phyloP scores from a whole-genome alignment of 257 asterid genomes.

The Fraxinus quadrangulata region DNA sequence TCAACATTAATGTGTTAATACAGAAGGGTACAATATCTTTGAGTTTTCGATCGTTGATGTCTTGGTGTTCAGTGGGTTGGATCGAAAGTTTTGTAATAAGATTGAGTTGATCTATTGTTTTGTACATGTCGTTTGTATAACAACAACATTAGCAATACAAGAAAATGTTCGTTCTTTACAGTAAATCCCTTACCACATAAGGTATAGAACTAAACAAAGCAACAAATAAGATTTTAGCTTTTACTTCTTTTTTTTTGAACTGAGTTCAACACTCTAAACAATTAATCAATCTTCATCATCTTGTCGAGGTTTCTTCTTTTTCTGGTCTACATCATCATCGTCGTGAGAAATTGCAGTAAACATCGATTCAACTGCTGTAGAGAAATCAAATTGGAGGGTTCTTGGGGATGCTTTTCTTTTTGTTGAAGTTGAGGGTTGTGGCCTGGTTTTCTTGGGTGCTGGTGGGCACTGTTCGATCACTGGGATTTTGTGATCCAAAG shows the following conservation, averaged over 20 bases:
- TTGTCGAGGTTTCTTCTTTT: constrained; percentile 45
- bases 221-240: neutral
- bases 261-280: neutral
- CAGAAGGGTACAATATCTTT: too few species aligned
- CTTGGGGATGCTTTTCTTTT: constrained; percentile 39
- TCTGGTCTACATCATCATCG: constrained; percentile 27
- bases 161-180: neutral
- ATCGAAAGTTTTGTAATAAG: too few species aligned
- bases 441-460: constrained; percentile 56
- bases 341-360: constrained; percentile 30
- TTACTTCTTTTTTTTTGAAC: too few species aligned
- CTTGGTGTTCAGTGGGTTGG: too few species aligned
- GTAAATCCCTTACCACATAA: neutral
- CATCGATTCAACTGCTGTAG: constrained; percentile 43
- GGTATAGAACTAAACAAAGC: neutral
- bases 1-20: too few species aligned
- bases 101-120: too few species aligned
- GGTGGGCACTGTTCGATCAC: constrained; percentile 57
- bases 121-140: too few species aligned
- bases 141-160: neutral
- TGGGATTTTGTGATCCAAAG: constrained; percentile 58
- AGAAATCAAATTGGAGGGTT: constrained; percentile 29
- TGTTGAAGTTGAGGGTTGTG: constrained; percentile 24
- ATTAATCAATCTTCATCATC: constrained; percentile 31
- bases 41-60: too few species aligned